These are phyloP conservation scores for Aspergillus carbonarius DNA, from an alignment of 2,329 filamentous ascomycete species.

Conservation along the genomic window DNA sequence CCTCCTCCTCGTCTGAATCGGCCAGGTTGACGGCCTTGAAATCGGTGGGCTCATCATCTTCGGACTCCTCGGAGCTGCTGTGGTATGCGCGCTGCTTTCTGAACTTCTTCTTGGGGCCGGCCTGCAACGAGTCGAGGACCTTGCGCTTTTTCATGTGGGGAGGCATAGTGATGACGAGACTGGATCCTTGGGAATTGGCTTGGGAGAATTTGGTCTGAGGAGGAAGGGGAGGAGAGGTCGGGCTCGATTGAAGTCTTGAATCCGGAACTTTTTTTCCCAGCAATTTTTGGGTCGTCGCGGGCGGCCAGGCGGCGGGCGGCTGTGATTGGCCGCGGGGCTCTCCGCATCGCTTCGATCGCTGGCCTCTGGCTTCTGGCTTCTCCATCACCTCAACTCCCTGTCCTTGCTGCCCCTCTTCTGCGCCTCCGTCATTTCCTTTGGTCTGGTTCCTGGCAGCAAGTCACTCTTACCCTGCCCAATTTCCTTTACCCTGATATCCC, in stretches of 20 bases:
- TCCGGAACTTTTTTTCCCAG: conserved; percentile 18
- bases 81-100: conserved; percentile 65
- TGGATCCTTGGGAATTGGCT: conserved; percentile 9
- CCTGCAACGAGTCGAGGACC: conserved; percentile 59
- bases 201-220: not conserved
- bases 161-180: conserved; percentile 30
- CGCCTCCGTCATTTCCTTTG: not conserved
- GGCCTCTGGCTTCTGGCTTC: conserved; percentile 5
- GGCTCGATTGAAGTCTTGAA: not conserved
- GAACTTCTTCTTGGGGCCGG: conserved; percentile 56
- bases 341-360: conserved; percentile 25
- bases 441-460: not conserved
- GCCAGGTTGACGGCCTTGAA: conserved; percentile 53
- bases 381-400: conserved; percentile 22
- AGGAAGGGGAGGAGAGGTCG: not conserved
- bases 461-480: not conserved
- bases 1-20: conserved; percentile 44
- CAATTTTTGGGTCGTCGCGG: conserved; percentile 28
- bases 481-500: not conserved
- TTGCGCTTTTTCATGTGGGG: conserved; percentile 52
- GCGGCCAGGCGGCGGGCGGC: conserved; percentile 27
- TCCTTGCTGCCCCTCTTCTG: conserved; percentile 14
- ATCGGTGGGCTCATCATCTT: conserved; percentile 43
- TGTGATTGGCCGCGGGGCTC: conserved; percentile 34
- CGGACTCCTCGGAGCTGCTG: conserved; percentile 61